Base-by-base conservation (phyloP, 805 yeast species). In the Candida broadrunensis region DNA sequence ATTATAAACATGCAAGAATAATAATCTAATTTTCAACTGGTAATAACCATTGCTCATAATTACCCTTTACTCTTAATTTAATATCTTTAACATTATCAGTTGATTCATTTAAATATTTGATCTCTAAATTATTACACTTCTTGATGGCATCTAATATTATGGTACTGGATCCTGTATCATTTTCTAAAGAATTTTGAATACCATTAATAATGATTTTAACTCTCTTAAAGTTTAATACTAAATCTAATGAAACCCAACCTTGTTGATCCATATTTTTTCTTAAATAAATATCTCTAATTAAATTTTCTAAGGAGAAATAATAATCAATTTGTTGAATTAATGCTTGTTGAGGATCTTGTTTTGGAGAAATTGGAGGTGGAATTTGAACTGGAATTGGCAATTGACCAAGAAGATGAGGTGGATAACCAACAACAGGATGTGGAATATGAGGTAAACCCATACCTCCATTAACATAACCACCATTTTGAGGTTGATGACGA, bases 281-380 rank as follows among this genome's bases (percentile, higher is more conserved):
- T 64, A 93, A 73, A 59, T 67, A 91, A 38, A 83, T 69, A 66
- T 93, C 99, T 65, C 88, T 86, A 52, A 84, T 72, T 64, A 93
- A 73, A 64, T 93, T 93, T 53, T 88, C 96, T 37, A 82, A 72
- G 23, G 95, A 83, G 67, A 93, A 86, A 64, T 93, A 93, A 71
- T 93, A 93, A 58, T 88, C 93, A 38, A 91, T 70, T 71, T 90
- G 98, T 44, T 66, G 61, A 38, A 58, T 60, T 50, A 70, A 70
- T 27, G 75, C 75, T 48, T 63, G 63, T 44, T 59, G 61, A 23
- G 74, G 75, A 44, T 68, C 69, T 51, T 70, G 74, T 51, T 70
- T 66, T 16, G 74, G 73, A 35, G 73, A 67, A 47, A 70, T 70
- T 39, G 75, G 74, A 18, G 75, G 75, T 15, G 75, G 74, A 19